Evolutionary conservation across 345 rosid genomes (phyloP), one percentile per base, ranked within the genome.

Genomic region (Trapa bicornis): DNA sequence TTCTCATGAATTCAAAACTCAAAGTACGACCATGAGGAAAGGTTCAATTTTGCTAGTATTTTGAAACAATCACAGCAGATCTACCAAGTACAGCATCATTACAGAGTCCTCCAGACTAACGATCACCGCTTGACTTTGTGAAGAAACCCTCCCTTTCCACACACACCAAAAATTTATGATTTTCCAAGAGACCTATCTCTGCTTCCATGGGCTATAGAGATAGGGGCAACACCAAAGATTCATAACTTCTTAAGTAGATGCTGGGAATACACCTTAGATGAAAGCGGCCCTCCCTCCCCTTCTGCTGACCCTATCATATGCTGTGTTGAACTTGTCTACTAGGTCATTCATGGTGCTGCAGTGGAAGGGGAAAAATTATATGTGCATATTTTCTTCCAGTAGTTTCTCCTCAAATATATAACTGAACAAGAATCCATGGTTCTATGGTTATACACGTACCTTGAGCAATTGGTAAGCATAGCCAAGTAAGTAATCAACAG

Each of bases 251-350:
- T 16, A 35, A 58, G 63, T n/a, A 22, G 60, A 22, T 22, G 6
- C 33, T 35, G 64, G 16, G 47, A 48, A 61, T 22, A 22, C 65
- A 50, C 37, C 77, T 89, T 76, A 87, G 73, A 93, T 86, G 66
- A 88, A 90, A 32, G 92, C 82, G 17, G 94, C 81, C 76, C 97
- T 85, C 57, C 99, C 96, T 72, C 99, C 96, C 78, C 94, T 79
- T 76, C 97, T 87, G 72, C 84, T 78, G 65, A 87, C 89, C 86
- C 94, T 88, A 75, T 93, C 96, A 65, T 85, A 93, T 29, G 97
- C 92, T n/a, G 81, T 86, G 88, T 90, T 90, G 90, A 90, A 93
- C 78, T 93, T 93, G 79, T 93, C 98, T 12, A 88, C 87, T 61
- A 93, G 82, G 84, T 90, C 96, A 43, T 93, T 88, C 97, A 90